Evolutionary conservation across 352 stramenopile genomes (phyloP), one percentile per base, ranked within the genome.

Genomic region (Phytophthora cryptogea): DNA sequence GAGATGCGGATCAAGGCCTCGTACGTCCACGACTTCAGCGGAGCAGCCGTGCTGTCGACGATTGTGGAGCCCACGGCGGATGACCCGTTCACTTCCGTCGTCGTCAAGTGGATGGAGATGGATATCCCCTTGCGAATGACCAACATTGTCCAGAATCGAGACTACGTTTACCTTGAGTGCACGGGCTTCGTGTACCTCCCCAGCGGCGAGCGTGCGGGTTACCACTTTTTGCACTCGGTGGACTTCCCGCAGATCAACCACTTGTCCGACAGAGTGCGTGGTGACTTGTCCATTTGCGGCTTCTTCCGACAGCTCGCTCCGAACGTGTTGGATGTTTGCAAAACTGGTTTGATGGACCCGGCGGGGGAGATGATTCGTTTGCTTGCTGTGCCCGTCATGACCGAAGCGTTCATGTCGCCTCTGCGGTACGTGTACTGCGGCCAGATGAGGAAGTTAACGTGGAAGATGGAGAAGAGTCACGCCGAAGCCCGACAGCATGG

Each of bases 391-490:
- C 64, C 57, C 0, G 70, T 74, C 20, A 64, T 65, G 42, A 62
- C 66, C 20, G 59, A 76, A 9, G 54, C 51, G 4, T 66, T 86
- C 46, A 54, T 81, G 17, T 76, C 73, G 9, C 40, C 53, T 2
- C 32, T 64, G 36, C 51, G 48, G 14, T 68, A 72, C 27, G 63
- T 72, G 14, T 63, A 76, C 45, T 88, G 75, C 40, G 73, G 65
- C 1, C 70, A 84, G 42, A 84, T 84, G 75, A 71, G 82, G 31
- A 88, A 88, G 59, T 54, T 88, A 36, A 70, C 69, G 52, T 87
- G 78, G 78, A 68, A 74, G 14, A 66, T 84, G 71, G 52, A 73
- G 58, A 70, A 70, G 49, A 59, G 44, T 32, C 62, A 70, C 44
- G 37, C 50, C 1, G 62, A 70, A 32, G 56, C 56, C 8, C 50